phyloP scores from a whole-genome alignment of 176 grass and related monocot species.

The Phoenix roebelenii region DNA sequence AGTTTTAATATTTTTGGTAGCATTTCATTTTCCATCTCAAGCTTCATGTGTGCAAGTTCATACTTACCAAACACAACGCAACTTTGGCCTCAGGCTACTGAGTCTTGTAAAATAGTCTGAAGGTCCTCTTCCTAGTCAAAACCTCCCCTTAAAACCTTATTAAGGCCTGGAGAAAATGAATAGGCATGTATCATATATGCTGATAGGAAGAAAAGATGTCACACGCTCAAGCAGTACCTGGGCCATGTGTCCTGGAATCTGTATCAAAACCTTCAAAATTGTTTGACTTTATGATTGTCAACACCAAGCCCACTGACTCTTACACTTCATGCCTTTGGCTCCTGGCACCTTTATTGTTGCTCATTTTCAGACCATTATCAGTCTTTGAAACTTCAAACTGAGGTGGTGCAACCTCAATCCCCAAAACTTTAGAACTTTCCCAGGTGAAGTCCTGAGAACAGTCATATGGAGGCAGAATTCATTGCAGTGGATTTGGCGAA shows the following conservation, averaged over 20 bases:
- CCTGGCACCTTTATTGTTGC: too few relatives aligned
- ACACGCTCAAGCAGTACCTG: neutral
- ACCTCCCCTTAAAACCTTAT: slow-evolving; percentile 26
- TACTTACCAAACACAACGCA: slow-evolving; percentile 54
- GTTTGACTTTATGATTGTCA: slow-evolving; percentile 7
- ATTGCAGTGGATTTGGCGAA: too few relatives aligned
- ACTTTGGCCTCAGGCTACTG: slow-evolving; percentile 76
- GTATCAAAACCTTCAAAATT: slow-evolving; percentile 23
- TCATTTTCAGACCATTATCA: too few relatives aligned
- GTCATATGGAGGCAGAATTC: too few relatives aligned
- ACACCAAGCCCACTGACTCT: too few relatives aligned
- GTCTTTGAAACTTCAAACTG: too few relatives aligned
- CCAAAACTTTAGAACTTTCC: too few relatives aligned
- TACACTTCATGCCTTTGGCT: too few relatives aligned
- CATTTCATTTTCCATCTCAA: slow-evolving; percentile 10
- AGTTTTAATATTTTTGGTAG: neutral
- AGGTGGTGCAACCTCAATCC: too few relatives aligned
- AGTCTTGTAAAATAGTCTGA: slow-evolving; percentile 44
- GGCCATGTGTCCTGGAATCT: slow-evolving; percentile 25
- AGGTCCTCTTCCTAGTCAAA: slow-evolving; percentile 27
- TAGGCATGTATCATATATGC: too few relatives aligned
- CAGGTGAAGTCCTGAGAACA: too few relatives aligned
- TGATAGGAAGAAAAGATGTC: too few relatives aligned
- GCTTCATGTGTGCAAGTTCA: slow-evolving; percentile 36
- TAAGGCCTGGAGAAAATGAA: slow-evolving; percentile 33